Base-by-base conservation (phyloP, 768 basidiomycete species). In the Phlebiopsis gigantea region DNA sequence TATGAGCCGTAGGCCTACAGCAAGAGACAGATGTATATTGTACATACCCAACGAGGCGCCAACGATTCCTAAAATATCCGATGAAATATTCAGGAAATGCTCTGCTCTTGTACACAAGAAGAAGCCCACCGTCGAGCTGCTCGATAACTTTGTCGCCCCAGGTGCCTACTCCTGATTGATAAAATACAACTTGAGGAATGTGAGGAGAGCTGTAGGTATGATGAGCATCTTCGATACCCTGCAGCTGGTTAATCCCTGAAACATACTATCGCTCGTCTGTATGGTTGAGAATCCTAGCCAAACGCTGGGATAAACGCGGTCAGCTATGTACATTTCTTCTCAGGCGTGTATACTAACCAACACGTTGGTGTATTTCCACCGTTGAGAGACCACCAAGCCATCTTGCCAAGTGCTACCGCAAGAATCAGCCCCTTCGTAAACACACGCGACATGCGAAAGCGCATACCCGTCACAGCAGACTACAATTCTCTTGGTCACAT, bases 381-480 rank as follows among this genome's bases (percentile, higher is more conserved):
- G 57, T 28, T 68, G 59, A 10, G 54, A 61, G 7, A 58, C 63
- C 29, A 67, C 57, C 4, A 73, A 57, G 10, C 69, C 87, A 63
- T 89, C 85, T 71, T 88, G 81, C 85, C 87, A 88, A 19, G 87
- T 89, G 43, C 87, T 89, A 49, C 26, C 2, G 34, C 12, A 30
- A 30, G 17, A 19, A 14, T 41, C n/a, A 19, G 2, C n/a, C 5
- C 6, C 19, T 41, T 15, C 6, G 34, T 12, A 29, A 4, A 3
- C 17, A 12, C 34, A 39, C 10, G 19, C 30, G 17, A 14, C 19
- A 44, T 49, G 12, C 19, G 12, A 39, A 7, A 3, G 19, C 8
- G 39, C 2, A 62, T 57, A 84, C 88, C 88, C 88, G 64, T 90
- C 88, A 60, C 88, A 90, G 62, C 86, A 89, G 34, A 90, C 75